Evolutionary conservation across 1,284 basidiomycete species (phyloP).

Genomic region (Cutaneotrichosporon sp.): DNA sequence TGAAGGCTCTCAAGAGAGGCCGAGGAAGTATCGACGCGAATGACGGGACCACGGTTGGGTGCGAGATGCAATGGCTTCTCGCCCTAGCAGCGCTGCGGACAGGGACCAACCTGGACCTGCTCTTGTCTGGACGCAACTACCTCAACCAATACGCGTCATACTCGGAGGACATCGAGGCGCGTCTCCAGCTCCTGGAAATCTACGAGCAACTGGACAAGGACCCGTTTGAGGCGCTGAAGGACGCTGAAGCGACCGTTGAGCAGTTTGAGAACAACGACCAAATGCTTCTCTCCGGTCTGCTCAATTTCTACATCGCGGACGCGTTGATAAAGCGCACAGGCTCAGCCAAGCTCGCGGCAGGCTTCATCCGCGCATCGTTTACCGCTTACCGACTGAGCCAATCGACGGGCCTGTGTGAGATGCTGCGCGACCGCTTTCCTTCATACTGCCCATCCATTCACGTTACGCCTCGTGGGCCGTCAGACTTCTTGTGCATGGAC

Average conservation of each 20-base stretch:
- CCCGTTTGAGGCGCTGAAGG: slow-evolving; percentile 7
- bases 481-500: slow-evolving; percentile 13
- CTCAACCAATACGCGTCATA: slow-evolving; percentile 6
- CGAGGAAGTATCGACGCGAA: neutral
- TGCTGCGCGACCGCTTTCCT: slow-evolving; percentile 16
- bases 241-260: slow-evolving; percentile 19
- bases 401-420: slow-evolving; percentile 18
- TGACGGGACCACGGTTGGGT: slow-evolving; percentile 14
- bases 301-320: slow-evolving; percentile 20
- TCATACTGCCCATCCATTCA: slow-evolving; percentile 2
- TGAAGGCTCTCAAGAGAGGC: slow-evolving; percentile 2
- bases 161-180: slow-evolving; percentile 11
- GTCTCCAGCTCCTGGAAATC: slow-evolving; percentile 8
- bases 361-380: slow-evolving; percentile 19
- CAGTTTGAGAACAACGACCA: slow-evolving; percentile 12
- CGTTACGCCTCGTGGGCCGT: slow-evolving; percentile 10
- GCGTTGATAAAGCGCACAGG: slow-evolving; percentile 13
- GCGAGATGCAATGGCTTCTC: slow-evolving; percentile 25
- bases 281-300: slow-evolving; percentile 19
- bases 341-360: slow-evolving; percentile 13
- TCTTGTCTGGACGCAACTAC: neutral
- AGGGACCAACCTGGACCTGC: neutral
- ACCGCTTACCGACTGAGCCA: slow-evolving; percentile 9
- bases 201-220: slow-evolving; percentile 1
- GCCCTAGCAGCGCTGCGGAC: slow-evolving; percentile 16